Conservation (phyloP, 177 flowering plant genomes). For the Tripterygium wilfordii region DNA sequence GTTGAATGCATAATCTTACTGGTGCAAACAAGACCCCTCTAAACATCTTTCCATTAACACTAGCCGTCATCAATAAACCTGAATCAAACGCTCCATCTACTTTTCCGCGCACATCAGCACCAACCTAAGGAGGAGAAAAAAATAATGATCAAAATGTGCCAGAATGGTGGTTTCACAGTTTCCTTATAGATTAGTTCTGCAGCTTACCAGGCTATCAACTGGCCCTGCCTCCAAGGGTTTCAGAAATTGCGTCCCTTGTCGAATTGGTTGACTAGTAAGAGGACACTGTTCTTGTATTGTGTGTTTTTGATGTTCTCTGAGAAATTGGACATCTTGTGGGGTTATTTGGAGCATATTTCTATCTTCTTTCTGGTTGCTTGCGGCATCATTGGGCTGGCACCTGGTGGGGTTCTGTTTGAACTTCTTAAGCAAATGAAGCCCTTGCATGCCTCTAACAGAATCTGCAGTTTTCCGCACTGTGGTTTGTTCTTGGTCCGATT, state of each 20-base stretch:
- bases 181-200: too few species aligned
- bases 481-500: conserved; percentile 79
- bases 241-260: conserved; percentile 16
- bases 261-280: conserved; percentile 10
- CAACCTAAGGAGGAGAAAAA: conserved; percentile 41
- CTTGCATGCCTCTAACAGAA: conserved; percentile 18
- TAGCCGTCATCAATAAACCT: conserved; percentile 87
- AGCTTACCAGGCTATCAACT: conserved; percentile 46
- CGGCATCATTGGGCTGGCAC: conserved; percentile 11
- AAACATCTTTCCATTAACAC: conserved; percentile 72
- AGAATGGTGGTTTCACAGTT: too few species aligned
- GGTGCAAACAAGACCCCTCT: conserved; percentile 88
- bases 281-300: conserved; percentile 27
- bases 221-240: conserved; percentile 21
- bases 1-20: conserved; percentile 30
- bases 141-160: not conserved
- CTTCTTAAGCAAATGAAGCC: conserved; percentile 31
- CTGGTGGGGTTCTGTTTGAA: conserved; percentile 17
- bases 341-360: conserved; percentile 10
- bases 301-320: conserved; percentile 22
- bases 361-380: conserved; percentile 15
- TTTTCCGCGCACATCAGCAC: conserved; percentile 80
- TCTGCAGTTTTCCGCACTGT: conserved; percentile 20
- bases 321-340: conserved; percentile 21
- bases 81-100: conserved; percentile 94